phyloP scores from a whole-genome alignment of 306 rosid species.

The Prunus salicina region DNA sequence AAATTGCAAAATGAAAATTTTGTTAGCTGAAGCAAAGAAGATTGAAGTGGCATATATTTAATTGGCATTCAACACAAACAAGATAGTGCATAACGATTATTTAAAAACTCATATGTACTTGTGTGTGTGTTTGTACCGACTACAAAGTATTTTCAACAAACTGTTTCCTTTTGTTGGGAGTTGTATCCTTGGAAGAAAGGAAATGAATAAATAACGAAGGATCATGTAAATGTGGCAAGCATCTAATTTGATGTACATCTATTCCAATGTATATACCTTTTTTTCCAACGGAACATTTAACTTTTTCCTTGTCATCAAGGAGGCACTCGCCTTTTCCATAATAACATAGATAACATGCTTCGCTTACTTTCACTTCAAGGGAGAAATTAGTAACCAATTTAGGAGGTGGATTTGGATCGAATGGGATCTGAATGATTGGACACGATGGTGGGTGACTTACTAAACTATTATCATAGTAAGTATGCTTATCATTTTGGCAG shows the following conservation, averaged over 20 bases:
- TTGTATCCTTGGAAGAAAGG: background rate
- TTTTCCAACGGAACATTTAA: background rate
- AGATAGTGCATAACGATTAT: background rate
- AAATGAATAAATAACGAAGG: background rate
- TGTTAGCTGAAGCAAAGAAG: constrained; percentile 8
- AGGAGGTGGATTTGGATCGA: too few species aligned
- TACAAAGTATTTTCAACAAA: background rate
- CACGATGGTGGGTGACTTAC: background rate
- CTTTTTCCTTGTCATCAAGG: background rate
- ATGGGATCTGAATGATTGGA: too few species aligned
- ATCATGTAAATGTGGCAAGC: background rate
- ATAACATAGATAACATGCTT: too few species aligned
- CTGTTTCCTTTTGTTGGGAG: background rate
- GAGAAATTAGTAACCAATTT: too few species aligned
- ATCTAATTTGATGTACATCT: background rate
- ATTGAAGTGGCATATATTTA: background rate
- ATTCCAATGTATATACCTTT: constrained; percentile 1
- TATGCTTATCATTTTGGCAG: background rate
- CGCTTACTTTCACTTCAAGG: too few species aligned
- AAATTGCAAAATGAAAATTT: background rate
- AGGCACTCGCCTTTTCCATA: too few species aligned
- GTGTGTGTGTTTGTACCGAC: background rate
- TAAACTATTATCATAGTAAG: background rate
- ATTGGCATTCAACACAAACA: background rate
- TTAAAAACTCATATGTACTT: background rate